phyloP scores from a whole-genome alignment of 345 rosid species.

The Gossypium bickii region DNA sequence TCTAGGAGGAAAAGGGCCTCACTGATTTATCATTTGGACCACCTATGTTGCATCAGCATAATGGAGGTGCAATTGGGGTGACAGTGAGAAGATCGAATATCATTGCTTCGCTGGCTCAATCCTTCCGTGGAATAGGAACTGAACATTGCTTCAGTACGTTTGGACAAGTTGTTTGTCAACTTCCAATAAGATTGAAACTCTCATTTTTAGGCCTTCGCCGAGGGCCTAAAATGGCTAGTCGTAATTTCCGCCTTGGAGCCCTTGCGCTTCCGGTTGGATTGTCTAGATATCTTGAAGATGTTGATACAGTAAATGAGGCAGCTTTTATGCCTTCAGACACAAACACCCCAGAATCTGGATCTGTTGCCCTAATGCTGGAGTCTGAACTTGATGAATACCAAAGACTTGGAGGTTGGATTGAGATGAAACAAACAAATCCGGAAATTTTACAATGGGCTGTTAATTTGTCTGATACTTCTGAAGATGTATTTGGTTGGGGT shows the following conservation, averaged over 20 bases:
- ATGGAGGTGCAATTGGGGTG: conserved; percentile 59
- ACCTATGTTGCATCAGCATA: conserved; percentile 53
- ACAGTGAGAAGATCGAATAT: conserved; percentile 52
- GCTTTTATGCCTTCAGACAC: conserved; percentile 21
- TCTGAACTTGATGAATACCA: conserved; percentile 57
- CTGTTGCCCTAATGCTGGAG: conserved; percentile 62
- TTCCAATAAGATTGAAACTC: conserved; percentile 47
- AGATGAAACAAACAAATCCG: conserved; percentile 45
- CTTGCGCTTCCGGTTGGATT: conserved; percentile 48
- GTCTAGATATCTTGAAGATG: conserved; percentile 24
- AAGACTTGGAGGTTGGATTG: conserved; percentile 72
- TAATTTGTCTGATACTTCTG: conserved; percentile 47
- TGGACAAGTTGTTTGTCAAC: conserved; percentile 59
- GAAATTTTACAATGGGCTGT: conserved; percentile 58
- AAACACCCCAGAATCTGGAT: conserved; percentile 26
- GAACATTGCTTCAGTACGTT: conserved; percentile 51
- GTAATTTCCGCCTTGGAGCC: conserved; percentile 36
- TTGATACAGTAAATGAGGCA: conserved; percentile 24
- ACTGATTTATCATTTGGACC: conserved; percentile 64
- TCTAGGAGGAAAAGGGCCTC: conserved; percentile 54
- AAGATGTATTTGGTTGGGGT: conserved; percentile 80
- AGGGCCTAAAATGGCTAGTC: conserved; percentile 30
- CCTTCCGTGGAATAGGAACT: conserved; percentile 37
- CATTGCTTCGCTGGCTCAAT: conserved; percentile 56
- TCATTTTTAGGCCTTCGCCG: conserved; percentile 60